Base-by-base conservation (phyloP, 2,329 filamentous ascomycete species). In the Neobulgaria alba region DNA sequence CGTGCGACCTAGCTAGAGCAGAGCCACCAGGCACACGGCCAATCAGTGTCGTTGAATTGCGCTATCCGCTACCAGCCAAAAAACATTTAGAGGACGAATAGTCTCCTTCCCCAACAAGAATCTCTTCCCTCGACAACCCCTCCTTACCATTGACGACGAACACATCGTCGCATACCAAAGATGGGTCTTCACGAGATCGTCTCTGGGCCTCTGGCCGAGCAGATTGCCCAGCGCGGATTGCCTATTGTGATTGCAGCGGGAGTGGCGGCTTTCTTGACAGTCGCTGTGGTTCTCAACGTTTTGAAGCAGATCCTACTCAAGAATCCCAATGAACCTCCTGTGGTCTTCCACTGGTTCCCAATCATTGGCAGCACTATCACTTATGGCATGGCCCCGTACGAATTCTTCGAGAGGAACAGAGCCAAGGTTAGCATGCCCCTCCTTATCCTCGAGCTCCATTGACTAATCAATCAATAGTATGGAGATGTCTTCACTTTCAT, bases 371-470 rank as follows among this genome's bases (percentile, higher is more conserved):
- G 82, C 68, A 95, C 92, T 45, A 71, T 96, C 56, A 85, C 78
- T 33, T 98, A 96, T 67, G 90, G 90, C 63, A 95, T 95, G 65
- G 87, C 96, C 58, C 90, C 90, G 12, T 89, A 86, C 58, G 72
- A 70, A 38, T 96, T 95, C 73, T 95, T 95, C 69, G 75, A 75
- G 52, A 55, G 71, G 54, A 75, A 79, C 71, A 61, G 79, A 55
- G 71, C 75, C 56, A 93, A 93, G 80, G 85, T 88, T 57, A 47
- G 66, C 61, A 19, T 31, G 10, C 9, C 33, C 32, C 61, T 72
- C 73, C 55, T n/a, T 3, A 32, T 1, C 2, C 17, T 44, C 29
- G 26, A 16, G 29, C 29, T 23, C 15, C 32, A 29, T 41, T 48
- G 15, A 46, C 40, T 48, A 34, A 58, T 31, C 29, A 14, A 29